phyloP scores from a whole-genome alignment of 306 rosid genomes.

The Parietaria judaica region DNA sequence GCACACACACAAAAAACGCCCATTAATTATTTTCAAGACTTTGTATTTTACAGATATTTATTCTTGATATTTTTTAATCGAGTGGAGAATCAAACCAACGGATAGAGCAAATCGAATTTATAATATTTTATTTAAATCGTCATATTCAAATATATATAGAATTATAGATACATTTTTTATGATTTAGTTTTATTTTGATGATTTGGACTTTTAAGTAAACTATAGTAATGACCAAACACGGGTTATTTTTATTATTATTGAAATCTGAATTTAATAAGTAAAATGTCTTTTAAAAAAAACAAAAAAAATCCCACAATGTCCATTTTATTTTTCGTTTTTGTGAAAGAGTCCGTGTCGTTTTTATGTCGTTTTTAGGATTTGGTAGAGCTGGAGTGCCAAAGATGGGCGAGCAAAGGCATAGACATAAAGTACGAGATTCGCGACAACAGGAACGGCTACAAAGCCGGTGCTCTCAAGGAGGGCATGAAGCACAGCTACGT shows the following conservation, averaged over 20 bases:
- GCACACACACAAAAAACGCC: background rate
- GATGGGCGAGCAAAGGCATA: conserved; percentile 76
- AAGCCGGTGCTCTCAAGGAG: conserved; percentile 81
- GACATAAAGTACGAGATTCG: conserved; percentile 72
- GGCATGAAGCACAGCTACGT: conserved; percentile 74
- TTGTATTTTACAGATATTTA: no score
- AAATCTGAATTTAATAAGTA: background rate
- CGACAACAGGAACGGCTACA: conserved; percentile 74
- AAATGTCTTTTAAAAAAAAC: background rate
- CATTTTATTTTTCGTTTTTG: background rate
- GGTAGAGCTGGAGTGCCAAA: conserved; percentile 70
- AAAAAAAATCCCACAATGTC: background rate
- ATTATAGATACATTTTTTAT: no score
- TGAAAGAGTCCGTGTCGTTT: background rate
- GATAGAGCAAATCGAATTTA: no score
- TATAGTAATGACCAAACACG: no score
- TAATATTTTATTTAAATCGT: no score
- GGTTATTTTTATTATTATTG: no score
- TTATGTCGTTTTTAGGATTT: conserved; percentile 34
- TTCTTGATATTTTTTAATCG: no score
- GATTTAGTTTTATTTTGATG: no score
- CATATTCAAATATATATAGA: no score
- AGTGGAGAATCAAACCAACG: no score
- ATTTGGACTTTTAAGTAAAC: no score
- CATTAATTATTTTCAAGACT: background rate